Evolutionary conservation across 2,329 filamentous ascomycete genomes (phyloP).

Genomic region (Zelopaecilomyces penicillatus): DNA sequence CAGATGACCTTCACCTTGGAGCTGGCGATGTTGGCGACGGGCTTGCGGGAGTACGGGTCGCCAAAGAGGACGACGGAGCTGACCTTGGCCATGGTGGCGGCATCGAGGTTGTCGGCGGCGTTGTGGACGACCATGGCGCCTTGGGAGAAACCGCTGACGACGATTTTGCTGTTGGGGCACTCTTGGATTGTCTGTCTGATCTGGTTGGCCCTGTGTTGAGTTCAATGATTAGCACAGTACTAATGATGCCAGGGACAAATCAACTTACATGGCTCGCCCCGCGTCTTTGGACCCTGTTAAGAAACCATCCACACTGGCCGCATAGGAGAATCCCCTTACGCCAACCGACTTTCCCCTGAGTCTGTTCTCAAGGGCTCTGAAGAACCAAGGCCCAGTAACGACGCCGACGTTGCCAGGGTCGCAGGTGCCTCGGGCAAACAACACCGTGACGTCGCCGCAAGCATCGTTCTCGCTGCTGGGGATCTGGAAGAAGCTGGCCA

Average conservation of each 20-base stretch:
- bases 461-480: conserved; percentile 8
- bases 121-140: conserved; percentile 20
- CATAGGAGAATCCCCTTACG: conserved; percentile 20
- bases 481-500: conserved; percentile 11
- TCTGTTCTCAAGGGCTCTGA: conserved; percentile 13
- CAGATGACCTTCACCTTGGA: conserved; percentile 16
- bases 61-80: conserved; percentile 24
- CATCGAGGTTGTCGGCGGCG: conserved; percentile 16
- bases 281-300: conserved; percentile 13
- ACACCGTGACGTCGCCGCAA: conserved; percentile 19
- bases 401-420: conserved; percentile 22
- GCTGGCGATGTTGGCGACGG: conserved; percentile 15
- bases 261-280: conserved; percentile 16
- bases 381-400: conserved; percentile 19
- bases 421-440: conserved; percentile 23
- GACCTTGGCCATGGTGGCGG: conserved; percentile 16
- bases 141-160: conserved; percentile 21
- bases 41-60: conserved; percentile 16
- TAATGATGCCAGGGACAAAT: not conserved
- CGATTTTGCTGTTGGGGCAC: conserved; percentile 17
- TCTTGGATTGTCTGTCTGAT: conserved; percentile 20
- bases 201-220: conserved; percentile 22
- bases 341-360: conserved; percentile 12
- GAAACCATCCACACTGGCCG: conserved; percentile 19
- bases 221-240: not conserved